phyloP scores from a whole-genome alignment of 768 basidiomycete genomes.

The Flagelloscypha sp. region DNA sequence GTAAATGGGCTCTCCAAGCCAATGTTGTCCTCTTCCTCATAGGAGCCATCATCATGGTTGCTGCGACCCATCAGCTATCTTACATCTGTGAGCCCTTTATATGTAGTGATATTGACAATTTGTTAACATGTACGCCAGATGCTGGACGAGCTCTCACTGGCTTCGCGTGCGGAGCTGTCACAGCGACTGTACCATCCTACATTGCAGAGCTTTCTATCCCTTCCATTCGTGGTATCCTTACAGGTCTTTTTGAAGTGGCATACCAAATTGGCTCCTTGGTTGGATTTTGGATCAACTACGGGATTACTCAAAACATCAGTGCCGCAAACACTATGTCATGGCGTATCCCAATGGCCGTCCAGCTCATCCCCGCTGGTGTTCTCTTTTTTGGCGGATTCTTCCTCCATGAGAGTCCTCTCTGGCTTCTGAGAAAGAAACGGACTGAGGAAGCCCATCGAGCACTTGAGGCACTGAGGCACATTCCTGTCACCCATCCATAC shows the following conservation, averaged over 20 bases:
- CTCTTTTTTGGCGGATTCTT: slow-evolving; percentile 25
- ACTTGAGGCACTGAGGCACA: slow-evolving; percentile 24
- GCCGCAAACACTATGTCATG: slow-evolving; percentile 25
- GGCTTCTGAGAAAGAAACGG: slow-evolving; percentile 29
- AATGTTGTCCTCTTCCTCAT: slow-evolving; percentile 27
- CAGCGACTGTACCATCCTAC: slow-evolving; percentile 33
- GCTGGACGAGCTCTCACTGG: slow-evolving; percentile 34
- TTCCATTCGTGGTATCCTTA: slow-evolving; percentile 36
- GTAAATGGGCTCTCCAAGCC: slow-evolving; percentile 14
- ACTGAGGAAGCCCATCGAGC: slow-evolving; percentile 22
- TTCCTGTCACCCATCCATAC: slow-evolving; percentile 21
- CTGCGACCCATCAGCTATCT: neutral
- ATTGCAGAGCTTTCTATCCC: slow-evolving; percentile 38
- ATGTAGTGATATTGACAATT: too few species aligned
- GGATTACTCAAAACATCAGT: slow-evolving; percentile 21
- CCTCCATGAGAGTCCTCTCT: slow-evolving; percentile 27
- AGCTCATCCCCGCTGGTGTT: slow-evolving; percentile 28
- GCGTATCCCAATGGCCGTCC: slow-evolving; percentile 30
- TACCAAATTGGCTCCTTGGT: slow-evolving; percentile 41
- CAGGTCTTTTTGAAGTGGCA: slow-evolving; percentile 40
- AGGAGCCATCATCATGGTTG: too few species aligned
- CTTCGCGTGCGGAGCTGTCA: slow-evolving; percentile 28
- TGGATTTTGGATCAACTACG: slow-evolving; percentile 34
- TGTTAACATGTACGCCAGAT: too few species aligned
- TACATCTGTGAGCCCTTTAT: too few species aligned